phyloP scores from a whole-genome alignment of 495 filamentous ascomycete genomes.

The Neurospora sp. region DNA sequence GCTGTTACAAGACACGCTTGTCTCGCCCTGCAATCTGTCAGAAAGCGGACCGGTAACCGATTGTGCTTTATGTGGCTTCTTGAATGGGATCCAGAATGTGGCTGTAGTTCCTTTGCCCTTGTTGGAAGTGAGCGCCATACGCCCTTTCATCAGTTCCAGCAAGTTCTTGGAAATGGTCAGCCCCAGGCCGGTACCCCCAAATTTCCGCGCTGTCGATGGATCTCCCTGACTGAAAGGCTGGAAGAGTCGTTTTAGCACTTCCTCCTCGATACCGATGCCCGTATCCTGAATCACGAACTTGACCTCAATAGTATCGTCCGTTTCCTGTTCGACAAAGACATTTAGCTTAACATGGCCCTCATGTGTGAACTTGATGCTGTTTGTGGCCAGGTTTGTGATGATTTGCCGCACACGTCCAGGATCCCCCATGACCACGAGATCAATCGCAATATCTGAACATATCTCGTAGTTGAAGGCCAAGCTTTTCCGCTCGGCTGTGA shows the following conservation, averaged over 20 bases:
- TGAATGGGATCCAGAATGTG: slow-evolving; percentile 61
- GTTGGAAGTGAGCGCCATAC: slow-evolving; percentile 53
- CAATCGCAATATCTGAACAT: slow-evolving; percentile 26
- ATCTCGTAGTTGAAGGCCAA: slow-evolving; percentile 46
- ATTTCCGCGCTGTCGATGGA: slow-evolving; percentile 61
- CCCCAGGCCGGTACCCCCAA: slow-evolving; percentile 75
- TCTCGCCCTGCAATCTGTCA: slow-evolving; percentile 51
- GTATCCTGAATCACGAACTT: slow-evolving; percentile 65
- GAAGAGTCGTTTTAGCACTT: slow-evolving; percentile 63
- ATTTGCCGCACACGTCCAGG: slow-evolving; percentile 73
- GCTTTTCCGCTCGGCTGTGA: slow-evolving; percentile 48
- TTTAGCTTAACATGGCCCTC: slow-evolving; percentile 54
- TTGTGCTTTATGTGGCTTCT: slow-evolving; percentile 33
- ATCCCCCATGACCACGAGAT: slow-evolving; percentile 58
- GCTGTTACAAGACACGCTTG: slow-evolving; percentile 49
- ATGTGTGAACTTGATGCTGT: slow-evolving; percentile 82
- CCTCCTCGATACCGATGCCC: slow-evolving; percentile 76
- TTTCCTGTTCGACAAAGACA: slow-evolving; percentile 38
- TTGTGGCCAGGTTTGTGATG: slow-evolving; percentile 76
- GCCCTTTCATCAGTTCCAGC: slow-evolving; percentile 73
- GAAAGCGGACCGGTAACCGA: slow-evolving; percentile 39
- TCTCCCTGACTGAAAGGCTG: slow-evolving; percentile 83
- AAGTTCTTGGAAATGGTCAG: slow-evolving; percentile 72
- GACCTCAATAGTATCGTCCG: slow-evolving; percentile 37
- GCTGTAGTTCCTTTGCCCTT: slow-evolving; percentile 52